Evolutionary conservation across 2,329 filamentous ascomycete genomes (phyloP).

Genomic region (Talaromyces sp.): DNA sequence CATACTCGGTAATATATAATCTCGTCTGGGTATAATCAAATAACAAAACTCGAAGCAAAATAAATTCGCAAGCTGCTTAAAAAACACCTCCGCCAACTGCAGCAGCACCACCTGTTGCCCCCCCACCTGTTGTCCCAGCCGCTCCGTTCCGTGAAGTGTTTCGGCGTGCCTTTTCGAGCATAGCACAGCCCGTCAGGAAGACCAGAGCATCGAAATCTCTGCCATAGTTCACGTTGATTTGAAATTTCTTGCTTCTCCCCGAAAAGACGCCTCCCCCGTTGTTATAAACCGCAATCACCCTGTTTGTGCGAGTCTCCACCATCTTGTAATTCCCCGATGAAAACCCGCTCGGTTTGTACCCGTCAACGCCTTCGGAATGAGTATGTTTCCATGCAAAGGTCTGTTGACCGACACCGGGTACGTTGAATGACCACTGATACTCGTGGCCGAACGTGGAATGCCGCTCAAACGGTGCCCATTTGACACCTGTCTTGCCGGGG

Average conservation of each 20-base stretch:
- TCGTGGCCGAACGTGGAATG: constrained; percentile 24
- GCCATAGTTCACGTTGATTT: constrained; percentile 20
- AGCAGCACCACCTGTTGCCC: background rate
- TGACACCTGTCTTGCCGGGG: constrained; percentile 22
- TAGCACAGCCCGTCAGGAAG: constrained; percentile 10
- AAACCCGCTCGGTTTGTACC: constrained; percentile 22
- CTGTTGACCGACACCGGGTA: constrained; percentile 15
- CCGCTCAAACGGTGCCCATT: constrained; percentile 31
- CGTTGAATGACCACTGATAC: constrained; percentile 27
- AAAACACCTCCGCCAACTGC: background rate
- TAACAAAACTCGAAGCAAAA: background rate
- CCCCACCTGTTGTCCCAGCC: background rate
- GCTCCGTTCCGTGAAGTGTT: background rate
- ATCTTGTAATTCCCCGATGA: constrained; percentile 29
- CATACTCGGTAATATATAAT: background rate
- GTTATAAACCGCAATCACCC: constrained; percentile 20
- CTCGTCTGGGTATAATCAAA: background rate
- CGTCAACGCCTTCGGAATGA: constrained; percentile 27
- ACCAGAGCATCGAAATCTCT: constrained; percentile 13
- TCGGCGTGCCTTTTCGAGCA: constrained; percentile 13
- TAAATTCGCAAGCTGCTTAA: background rate
- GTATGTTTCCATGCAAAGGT: constrained; percentile 36
- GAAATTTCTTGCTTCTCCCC: background rate
- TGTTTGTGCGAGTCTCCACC: constrained; percentile 19
- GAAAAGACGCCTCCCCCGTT: background rate